Evolutionary conservation across 495 filamentous ascomycete genomes (phyloP), one percentile per base, ranked within the genome.

Genomic region (Lasiosphaeria hispida): DNA sequence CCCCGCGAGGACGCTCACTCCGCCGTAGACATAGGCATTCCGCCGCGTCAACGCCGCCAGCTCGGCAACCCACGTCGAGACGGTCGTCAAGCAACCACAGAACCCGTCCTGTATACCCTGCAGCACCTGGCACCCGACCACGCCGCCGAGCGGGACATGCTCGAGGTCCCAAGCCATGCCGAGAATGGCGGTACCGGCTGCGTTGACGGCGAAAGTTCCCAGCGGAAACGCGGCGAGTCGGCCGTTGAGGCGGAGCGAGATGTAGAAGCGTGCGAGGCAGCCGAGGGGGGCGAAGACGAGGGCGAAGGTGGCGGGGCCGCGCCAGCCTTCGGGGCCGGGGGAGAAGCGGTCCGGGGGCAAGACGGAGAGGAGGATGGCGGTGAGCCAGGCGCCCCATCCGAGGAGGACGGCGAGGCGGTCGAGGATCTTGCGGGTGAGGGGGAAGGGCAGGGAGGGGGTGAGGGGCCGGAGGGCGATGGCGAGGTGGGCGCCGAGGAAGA

Each of bases 21-120:
- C 65, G 0, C 88, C 91, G 73, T 97, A 97, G 0, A 85, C 53
- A 75, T 93, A 96, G 0, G 85, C 85, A 75, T 92, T 77, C 17
- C 80, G 69, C 34, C 85, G 76, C 61, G 80, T 69, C 68, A 96
- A 65, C 3, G 82, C 84, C 58, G 83, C 83, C 66, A 96, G 65
- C 78, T 97, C 93, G 9, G 77, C 73, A 11, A 94, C 88, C 90
- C 91, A 96, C 5, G 92, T 97, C 63, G 87, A 92, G n/a, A 97
- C 84, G 9, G 93, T 97, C 10, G 92, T 96, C 65, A 90, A 74
- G 60, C 87, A 87, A 8, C 93, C 93, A 69, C 92, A 96, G 64
- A 96, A 95, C 48, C 93, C 93, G 76, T 97, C 92, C 74, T 87
- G 81, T 19, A 96, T 74, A 6, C 92, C 92, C 67, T 90, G 86